Conservation (phyloP, 441 rosid species). For the Melastoma candidum region DNA sequence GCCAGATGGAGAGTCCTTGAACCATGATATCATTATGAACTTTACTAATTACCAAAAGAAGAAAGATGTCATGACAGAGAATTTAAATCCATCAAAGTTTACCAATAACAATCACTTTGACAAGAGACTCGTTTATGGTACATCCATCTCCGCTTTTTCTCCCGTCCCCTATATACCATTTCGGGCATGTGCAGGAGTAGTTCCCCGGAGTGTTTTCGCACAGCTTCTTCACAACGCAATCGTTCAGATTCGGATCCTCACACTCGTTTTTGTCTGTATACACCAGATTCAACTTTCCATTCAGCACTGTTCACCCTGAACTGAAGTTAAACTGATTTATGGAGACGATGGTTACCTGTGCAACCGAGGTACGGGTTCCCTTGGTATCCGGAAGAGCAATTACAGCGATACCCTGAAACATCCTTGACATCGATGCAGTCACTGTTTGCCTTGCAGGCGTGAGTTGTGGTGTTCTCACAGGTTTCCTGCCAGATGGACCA, state of each 20-base stretch:
- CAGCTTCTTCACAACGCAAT: background rate
- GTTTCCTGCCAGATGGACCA: conserved; percentile 17
- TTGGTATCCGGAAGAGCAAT: conserved; percentile 20
- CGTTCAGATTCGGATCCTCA: background rate
- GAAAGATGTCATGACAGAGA: too few relatives aligned
- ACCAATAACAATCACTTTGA: accelerated
- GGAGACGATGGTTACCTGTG: conserved; percentile 15
- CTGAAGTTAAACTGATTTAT: background rate
- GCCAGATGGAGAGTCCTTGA: background rate
- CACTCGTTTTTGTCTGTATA: conserved; percentile 1
- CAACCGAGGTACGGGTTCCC: conserved; percentile 41
- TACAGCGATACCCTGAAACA: conserved; percentile 15
- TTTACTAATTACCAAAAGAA: too few relatives aligned
- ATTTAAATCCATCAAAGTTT: background rate
- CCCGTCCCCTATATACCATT: background rate
- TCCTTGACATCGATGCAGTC: conserved; percentile 8
- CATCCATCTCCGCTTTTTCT: conserved; percentile 1
- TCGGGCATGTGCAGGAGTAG: background rate
- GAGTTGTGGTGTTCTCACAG: conserved; percentile 7
- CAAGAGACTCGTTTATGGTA: background rate
- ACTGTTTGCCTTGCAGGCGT: conserved; percentile 13
- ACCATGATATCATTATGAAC: too few relatives aligned
- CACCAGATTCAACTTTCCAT: conserved; percentile 8
- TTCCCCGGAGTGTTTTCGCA: background rate
- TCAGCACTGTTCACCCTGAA: conserved; percentile 13